Base-by-base conservation (phyloP, 371 early-diverging fungal species). In the Rhizopus sp. region DNA sequence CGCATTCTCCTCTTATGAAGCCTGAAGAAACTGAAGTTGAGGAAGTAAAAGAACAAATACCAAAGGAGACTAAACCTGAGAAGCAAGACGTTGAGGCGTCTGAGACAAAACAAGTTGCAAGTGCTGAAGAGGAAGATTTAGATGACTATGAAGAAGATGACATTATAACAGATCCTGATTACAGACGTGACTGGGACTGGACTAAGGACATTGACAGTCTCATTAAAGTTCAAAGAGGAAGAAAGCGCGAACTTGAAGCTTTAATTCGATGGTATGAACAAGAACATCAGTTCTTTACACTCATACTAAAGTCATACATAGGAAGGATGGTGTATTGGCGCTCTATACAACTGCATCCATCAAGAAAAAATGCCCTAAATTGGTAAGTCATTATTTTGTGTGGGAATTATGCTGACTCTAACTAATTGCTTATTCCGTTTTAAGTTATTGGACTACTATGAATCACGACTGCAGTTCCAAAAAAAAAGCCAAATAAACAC, bases 371-470 rank as follows among this genome's bases (percentile, higher is more conserved):
- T 41, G 30, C 15, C 64, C 64, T 13, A 42, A 55, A 35, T 29
- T 16, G 38, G 47, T 57, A 57, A 1, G 23, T 10, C 15, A 31
- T 6, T 3, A 31, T 42, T 12, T 53, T 31, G 13, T 53, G 47
- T 57, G 49, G 44, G 44, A 40, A 44, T 54, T 31, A 42, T 9
- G 54, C 30, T 54, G 32, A 54, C 54, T 33, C n/a, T 12, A 17
- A 16, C 35, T 50, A 39, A 10, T 47, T 30, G 8, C 32, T 47
- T 7, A 30, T 47, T 23, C 13, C 38, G 38, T 53, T 23, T 39
- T 13, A 54, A 64, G 64, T 42, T 64, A 32, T 55, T 64, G 29
- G 42, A 60, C n/a, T 65, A 49, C 40, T 65, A 65, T 45, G 66
- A 65, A 46, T 47, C 40, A 2, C 46, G 54, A 48, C 38, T 65